These are phyloP conservation scores for Calocybe gangraenosa DNA, from an alignment of 768 basidiomycete species.

Conservation along the genomic window DNA sequence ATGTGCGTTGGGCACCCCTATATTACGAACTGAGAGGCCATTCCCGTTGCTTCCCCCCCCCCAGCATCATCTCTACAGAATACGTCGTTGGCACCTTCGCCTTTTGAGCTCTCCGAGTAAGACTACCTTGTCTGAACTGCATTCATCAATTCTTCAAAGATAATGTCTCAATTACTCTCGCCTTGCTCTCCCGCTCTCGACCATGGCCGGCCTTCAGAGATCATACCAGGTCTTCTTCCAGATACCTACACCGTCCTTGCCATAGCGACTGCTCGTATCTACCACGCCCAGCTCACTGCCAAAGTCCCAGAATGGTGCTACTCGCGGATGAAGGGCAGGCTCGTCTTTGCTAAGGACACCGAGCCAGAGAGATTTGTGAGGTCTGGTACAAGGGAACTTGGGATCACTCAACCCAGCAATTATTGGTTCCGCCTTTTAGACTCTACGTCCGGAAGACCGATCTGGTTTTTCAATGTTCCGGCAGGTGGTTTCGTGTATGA, in stretches of 20 bases:
- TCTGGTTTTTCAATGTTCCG: slow-evolving; percentile 68
- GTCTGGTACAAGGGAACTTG: slow-evolving; percentile 17
- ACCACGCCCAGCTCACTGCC: slow-evolving; percentile 52
- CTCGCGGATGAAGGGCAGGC: slow-evolving; percentile 54
- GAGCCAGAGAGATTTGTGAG: slow-evolving; percentile 27
- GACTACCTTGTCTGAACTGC: neutral
- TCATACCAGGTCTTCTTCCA: slow-evolving; percentile 15
- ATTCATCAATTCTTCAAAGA: slow-evolving; percentile 8
- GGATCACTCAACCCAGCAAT: slow-evolving; percentile 11
- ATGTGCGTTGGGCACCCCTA: slow-evolving; percentile 11
- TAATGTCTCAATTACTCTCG: slow-evolving; percentile 15
- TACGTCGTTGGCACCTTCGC: slow-evolving; percentile 11
- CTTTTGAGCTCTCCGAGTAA: neutral
- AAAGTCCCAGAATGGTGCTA: slow-evolving; percentile 51
- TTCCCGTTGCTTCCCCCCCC: slow-evolving; percentile 14
- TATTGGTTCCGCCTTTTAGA: slow-evolving; percentile 69
- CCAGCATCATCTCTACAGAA: slow-evolving; percentile 8
- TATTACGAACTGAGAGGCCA: slow-evolving; percentile 8
- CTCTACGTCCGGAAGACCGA: slow-evolving; percentile 48
- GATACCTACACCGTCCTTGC: slow-evolving; percentile 44
- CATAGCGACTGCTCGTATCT: slow-evolving; percentile 53
- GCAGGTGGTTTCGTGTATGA: slow-evolving; percentile 60
- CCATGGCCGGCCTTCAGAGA: slow-evolving; percentile 6
- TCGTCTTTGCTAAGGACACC: slow-evolving; percentile 48
- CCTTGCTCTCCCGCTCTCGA: slow-evolving; percentile 11